Conservation (phyloP, 306 rosid species). For the Aeschynomene evenia region DNA sequence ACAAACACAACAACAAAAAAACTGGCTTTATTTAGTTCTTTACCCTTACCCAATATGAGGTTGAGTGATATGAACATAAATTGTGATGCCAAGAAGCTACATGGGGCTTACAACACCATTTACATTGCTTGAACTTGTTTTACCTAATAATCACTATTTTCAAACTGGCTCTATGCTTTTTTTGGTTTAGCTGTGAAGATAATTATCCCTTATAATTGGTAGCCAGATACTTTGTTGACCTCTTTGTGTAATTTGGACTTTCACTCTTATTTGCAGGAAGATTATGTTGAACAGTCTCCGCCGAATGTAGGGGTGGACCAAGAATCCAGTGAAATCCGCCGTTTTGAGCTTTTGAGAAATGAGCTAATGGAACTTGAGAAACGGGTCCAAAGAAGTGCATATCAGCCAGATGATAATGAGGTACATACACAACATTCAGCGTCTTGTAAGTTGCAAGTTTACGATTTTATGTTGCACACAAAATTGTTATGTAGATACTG, state of each 20-base stretch:
- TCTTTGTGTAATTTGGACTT: constrained; percentile 27
- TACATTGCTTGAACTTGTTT: constrained; percentile 10
- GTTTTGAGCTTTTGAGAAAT: constrained; percentile 77
- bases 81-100: constrained; percentile 13
- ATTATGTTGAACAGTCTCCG: constrained; percentile 49
- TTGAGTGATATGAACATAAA: neutral
- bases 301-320: constrained; percentile 48
- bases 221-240: constrained; percentile 24
- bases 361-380: constrained; percentile 89
- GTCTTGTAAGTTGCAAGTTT: neutral
- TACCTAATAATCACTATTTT: constrained; percentile 15
- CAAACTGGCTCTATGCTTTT: neutral
- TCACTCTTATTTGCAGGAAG: constrained; percentile 56
- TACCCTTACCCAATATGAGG: neutral
- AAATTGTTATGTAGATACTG: neutral
- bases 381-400: constrained; percentile 77
- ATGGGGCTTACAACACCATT: neutral
- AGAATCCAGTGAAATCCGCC: constrained; percentile 69
- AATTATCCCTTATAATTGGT: constrained; percentile 20
- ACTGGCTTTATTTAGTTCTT: neutral
- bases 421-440: constrained; percentile 37
- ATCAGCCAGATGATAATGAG: constrained; percentile 71
- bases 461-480: constrained; percentile 3
- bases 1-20: neutral
- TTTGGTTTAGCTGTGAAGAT: constrained; percentile 17